These are phyloP conservation scores for Tagetes patula DNA, from an alignment of 129 eudicot species.

Conservation along the genomic window DNA sequence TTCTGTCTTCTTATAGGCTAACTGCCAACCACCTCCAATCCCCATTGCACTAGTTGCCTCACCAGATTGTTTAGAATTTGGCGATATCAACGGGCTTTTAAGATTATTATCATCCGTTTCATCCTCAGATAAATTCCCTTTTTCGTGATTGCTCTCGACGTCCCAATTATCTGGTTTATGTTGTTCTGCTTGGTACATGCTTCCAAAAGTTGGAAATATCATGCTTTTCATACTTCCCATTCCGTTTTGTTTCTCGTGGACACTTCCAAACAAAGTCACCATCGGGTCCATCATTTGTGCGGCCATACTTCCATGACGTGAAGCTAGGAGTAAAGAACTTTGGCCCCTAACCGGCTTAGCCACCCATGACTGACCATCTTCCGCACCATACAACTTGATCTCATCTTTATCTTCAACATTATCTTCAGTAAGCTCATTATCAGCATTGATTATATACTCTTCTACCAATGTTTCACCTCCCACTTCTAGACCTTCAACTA, in stretches of 20 bases:
- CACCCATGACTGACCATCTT: slow-evolving; percentile 75
- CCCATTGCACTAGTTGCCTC: slow-evolving; percentile 62
- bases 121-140: slow-evolving; percentile 41
- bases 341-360: slow-evolving; percentile 87
- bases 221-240: slow-evolving; percentile 57
- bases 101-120: slow-evolving; percentile 56
- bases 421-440: slow-evolving; percentile 46
- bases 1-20: slow-evolving; percentile 58
- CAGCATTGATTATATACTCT: slow-evolving; percentile 72
- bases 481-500: slow-evolving; percentile 75
- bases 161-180: slow-evolving; percentile 57
- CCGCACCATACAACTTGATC: slow-evolving; percentile 74
- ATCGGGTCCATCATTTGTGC: slow-evolving; percentile 62
- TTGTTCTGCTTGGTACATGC: slow-evolving; percentile 62
- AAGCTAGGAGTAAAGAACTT: slow-evolving; percentile 57
- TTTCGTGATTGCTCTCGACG: slow-evolving; percentile 47
- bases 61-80: slow-evolving; percentile 38
- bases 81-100: slow-evolving; percentile 64
- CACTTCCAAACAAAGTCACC: slow-evolving; percentile 78
- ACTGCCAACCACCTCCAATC: slow-evolving; percentile 97
- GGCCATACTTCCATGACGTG: slow-evolving; percentile 66
- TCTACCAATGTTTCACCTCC: slow-evolving; percentile 77
- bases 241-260: slow-evolving; percentile 72
- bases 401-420: slow-evolving; percentile 55
- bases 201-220: slow-evolving; percentile 61